Evolutionary conservation across 192 early-diverging fungal species (phyloP).

Genomic region (Funneliformis mosseae): DNA sequence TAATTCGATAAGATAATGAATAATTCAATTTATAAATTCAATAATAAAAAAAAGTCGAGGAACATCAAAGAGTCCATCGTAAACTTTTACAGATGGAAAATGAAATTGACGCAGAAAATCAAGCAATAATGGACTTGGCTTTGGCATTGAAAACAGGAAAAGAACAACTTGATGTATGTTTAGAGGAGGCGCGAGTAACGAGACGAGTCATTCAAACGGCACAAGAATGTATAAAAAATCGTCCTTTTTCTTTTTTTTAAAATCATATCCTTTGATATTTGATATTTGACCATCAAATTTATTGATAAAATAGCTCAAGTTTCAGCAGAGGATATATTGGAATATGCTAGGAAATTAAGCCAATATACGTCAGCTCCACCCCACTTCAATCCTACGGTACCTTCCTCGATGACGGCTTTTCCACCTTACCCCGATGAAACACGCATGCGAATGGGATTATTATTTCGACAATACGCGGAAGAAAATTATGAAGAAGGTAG

Average conservation of each 20-base stretch:
- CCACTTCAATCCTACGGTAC: constrained; percentile 40
- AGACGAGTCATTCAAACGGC: constrained; percentile 37
- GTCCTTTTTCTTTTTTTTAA: not conserved
- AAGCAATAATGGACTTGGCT: constrained; percentile 38
- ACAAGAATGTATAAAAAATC: constrained; percentile 33
- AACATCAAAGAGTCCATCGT: constrained; percentile 46
- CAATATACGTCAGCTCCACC: constrained; percentile 51
- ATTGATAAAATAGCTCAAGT: constrained; percentile 19
- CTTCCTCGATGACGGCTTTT: constrained; percentile 26
- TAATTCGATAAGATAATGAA: too few species aligned
- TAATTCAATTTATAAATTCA: too few species aligned
- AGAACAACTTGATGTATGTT: constrained; percentile 34
- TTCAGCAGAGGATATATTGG: constrained; percentile 44
- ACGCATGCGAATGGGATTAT: constrained; percentile 42
- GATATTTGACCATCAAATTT: not conserved
- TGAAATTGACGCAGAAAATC: constrained; percentile 45
- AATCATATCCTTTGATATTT: not conserved
- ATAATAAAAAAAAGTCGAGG: constrained; percentile 38
- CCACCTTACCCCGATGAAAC: constrained; percentile 53
- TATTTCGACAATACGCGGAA: constrained; percentile 44
- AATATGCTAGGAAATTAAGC: constrained; percentile 48
- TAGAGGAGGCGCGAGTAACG: constrained; percentile 35
- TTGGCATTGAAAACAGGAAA: constrained; percentile 35
- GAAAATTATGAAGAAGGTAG: constrained; percentile 33
- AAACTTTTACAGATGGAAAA: constrained; percentile 44